Evolutionary conservation across 2,329 filamentous ascomycete genomes (phyloP).

Genomic region (Myriosclerotinia curreyana): DNA sequence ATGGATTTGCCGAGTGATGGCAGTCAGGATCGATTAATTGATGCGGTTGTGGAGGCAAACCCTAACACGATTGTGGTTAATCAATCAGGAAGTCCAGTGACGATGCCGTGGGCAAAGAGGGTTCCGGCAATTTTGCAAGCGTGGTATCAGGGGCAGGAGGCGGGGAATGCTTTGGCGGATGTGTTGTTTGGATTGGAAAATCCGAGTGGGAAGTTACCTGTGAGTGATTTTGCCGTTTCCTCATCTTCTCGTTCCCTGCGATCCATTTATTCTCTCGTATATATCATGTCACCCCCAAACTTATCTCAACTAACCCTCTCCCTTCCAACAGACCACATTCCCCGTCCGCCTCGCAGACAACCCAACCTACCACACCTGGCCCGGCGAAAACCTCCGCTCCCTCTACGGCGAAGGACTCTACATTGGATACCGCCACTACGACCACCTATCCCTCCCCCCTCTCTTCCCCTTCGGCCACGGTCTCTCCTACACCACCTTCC

Average conservation of each 20-base stretch:
- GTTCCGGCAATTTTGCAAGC: constrained; percentile 67
- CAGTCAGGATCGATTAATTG: constrained; percentile 60
- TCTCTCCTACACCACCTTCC: constrained; percentile 68
- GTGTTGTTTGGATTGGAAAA: constrained; percentile 62
- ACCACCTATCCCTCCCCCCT: constrained; percentile 56
- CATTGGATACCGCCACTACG: constrained; percentile 72
- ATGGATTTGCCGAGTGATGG: constrained; percentile 58
- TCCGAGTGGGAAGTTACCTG: constrained; percentile 65
- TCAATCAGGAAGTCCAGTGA: constrained; percentile 65
- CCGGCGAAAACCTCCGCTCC: constrained; percentile 64
- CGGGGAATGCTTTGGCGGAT: constrained; percentile 65
- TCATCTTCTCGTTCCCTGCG: too few relatives aligned
- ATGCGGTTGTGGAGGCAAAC: constrained; percentile 60
- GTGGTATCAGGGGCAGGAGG: constrained; percentile 69
- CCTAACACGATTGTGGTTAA: constrained; percentile 65
- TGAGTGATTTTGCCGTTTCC: constrained; percentile 23
- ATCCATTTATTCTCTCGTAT: background rate
- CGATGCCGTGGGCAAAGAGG: constrained; percentile 65
- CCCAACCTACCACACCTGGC: constrained; percentile 70
- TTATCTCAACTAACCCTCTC: constrained; percentile 20
- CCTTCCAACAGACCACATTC: constrained; percentile 54
- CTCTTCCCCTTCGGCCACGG: constrained; percentile 73
- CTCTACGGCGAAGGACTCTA: constrained; percentile 71
- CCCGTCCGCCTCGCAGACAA: constrained; percentile 62
- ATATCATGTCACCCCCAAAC: too few relatives aligned